Evolutionary conservation across 2,329 filamentous ascomycete genomes (phyloP), one percentile per base, ranked within the genome.

Genomic region (Dactylonectria macrodidyma): DNA sequence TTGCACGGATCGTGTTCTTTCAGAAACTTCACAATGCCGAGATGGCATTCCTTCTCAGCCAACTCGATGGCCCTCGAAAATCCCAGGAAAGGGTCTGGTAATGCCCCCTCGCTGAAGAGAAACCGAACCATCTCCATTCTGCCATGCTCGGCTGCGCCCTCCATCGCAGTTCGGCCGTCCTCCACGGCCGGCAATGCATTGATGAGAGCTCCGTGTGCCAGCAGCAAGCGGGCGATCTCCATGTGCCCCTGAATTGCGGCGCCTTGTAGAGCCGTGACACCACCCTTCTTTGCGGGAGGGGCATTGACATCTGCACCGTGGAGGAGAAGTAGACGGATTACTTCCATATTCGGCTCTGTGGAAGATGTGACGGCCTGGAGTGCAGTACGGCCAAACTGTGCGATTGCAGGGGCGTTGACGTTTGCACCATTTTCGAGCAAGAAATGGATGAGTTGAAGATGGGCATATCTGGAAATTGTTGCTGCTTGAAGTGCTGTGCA

Each of bases 61-160:
- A 63, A 16, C 34, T 58, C 14, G 5, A 63, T 63, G 1, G 60
- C 52, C 30, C 16, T 47, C 0, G 60, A 44, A 12, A 38, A 58
- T 26, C 52, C 60, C 0, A 8, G 14, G 16, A 22, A 5, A 14
- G 14, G 8, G n/a, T 58, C 24, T n/a, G 60, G 60, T 5, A 33
- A n/a, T 3, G 52, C 60, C 10, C 52, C 52, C 30, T 44, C 41
- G 41, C 41, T 44, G 41, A 66, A 59, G 16, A 66, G 63, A 5
- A 58, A 46, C 36, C 24, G 41, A 3, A 66, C 30, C 50, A 66
- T 66, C 11, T 66, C 63, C 7, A 51, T 46, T 33, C 63, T 66
- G 8, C 64, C 59, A 24, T 66, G 64, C 44, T 66, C 64, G 1
- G 59, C 59, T 5, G 64, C 64, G 0, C 59, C 64, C 38, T 66